Evolutionary conservation across 2,329 filamentous ascomycete genomes (phyloP).

Genomic region (Aspergillus clavatus): DNA sequence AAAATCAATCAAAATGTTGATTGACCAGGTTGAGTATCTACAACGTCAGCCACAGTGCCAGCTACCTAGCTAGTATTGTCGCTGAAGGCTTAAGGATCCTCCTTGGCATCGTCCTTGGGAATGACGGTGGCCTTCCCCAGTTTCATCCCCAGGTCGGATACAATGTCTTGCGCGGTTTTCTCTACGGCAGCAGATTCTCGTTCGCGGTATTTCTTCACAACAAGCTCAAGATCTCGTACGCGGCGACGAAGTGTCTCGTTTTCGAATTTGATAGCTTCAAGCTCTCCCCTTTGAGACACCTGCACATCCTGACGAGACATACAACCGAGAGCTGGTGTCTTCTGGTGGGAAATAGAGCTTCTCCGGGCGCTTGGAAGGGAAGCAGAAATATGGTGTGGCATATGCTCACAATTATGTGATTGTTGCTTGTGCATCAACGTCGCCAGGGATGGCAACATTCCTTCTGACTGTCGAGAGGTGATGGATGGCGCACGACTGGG

Average conservation of each 20-base stretch:
- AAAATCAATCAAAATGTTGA: too few relatives aligned
- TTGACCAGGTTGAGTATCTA: neutral
- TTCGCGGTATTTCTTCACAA: slow-evolving; percentile 30
- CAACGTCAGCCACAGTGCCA: neutral
- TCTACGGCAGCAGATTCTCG: slow-evolving; percentile 6
- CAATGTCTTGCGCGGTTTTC: neutral
- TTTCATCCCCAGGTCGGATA: slow-evolving; percentile 1
- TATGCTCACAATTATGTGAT: slow-evolving; percentile 23
- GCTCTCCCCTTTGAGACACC: slow-evolving; percentile 39
- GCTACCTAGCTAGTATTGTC: neutral
- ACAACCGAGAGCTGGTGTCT: slow-evolving; percentile 24
- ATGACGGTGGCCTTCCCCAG: neutral
- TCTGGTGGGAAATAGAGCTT: slow-evolving; percentile 27
- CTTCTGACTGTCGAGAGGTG: slow-evolving; percentile 33
- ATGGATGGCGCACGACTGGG: slow-evolving; percentile 37
- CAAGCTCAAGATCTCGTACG: slow-evolving; percentile 42
- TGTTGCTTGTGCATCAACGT: slow-evolving; percentile 23
- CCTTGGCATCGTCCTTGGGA: neutral
- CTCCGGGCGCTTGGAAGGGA: slow-evolving; percentile 28
- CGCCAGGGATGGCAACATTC: slow-evolving; percentile 27
- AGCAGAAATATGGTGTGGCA: slow-evolving; percentile 20
- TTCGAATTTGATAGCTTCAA: slow-evolving; percentile 43
- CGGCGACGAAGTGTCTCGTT: slow-evolving; percentile 44
- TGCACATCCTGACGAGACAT: slow-evolving; percentile 41
- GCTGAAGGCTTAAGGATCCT: neutral